Evolutionary conservation across 768 basidiomycete genomes (phyloP), one percentile per base, ranked within the genome.

Genomic region (Thelephora aurantiotincta): DNA sequence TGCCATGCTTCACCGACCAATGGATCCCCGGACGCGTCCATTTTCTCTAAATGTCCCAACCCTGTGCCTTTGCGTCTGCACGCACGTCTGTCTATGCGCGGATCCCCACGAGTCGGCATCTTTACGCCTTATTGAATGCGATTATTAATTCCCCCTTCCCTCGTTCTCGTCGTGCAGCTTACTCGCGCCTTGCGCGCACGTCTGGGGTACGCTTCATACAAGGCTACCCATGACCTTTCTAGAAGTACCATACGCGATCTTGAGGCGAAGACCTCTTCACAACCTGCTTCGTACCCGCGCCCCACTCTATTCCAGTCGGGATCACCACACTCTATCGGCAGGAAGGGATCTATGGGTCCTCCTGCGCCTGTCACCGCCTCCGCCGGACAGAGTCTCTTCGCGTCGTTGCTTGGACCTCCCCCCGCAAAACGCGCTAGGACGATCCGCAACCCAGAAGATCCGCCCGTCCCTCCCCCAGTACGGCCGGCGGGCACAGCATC

Each of bases 121-220:
- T 45, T 35, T 49, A 35, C 11, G n/a, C 38, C 13, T 26, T 30
- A 20, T 33, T 48, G 23, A 9, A 9, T 35, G 43, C 47, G 30
- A 43, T 48, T 26, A 42, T 45, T 50, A 50, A 46, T 51, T 59
- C 55, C 57, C 58, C 35, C 51, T 48, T 57, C 58, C 35, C 51
- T 48, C 44, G 44, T 51, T 51, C 30, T 55, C 64, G 50, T 16
- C 48, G 45, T 55, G 47, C 67, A 90, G 87, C 77, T 90, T 30
- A 84, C 85, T 58, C 82, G 83, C 60, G 79, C 75, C 47, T 72
- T 91, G 48, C 78, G 88, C 51, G 73, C 86, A 55, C 80, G 86
- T 54, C 74, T 91, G 45, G 75, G 83, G 0, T 86, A 87, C 63
- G 87, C 87, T 19, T 80, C 82, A 1, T 88, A 82, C 72, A 90